Evolutionary conservation across 192 early-diverging fungal species (phyloP).

Genomic region (Linnemannia hyalina): DNA sequence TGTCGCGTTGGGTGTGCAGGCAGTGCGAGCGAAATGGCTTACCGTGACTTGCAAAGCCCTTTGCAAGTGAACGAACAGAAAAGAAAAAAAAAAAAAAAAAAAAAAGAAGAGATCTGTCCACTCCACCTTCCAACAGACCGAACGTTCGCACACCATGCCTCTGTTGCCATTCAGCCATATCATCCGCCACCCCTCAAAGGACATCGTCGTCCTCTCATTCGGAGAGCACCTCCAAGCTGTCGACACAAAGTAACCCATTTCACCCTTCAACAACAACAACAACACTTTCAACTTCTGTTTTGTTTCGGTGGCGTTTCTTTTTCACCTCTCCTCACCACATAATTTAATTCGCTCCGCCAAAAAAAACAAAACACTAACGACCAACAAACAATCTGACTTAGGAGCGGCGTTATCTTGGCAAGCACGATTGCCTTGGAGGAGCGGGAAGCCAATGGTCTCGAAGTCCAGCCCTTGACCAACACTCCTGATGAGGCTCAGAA

Average conservation of each 20-base stretch:
- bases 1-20: not conserved
- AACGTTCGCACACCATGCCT: constrained; percentile 25
- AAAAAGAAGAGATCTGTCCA: constrained; percentile 7
- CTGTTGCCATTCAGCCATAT: constrained; percentile 62
- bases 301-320: not conserved
- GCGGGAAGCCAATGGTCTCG: constrained; percentile 24
- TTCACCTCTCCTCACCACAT: not conserved
- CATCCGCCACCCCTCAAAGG: constrained; percentile 59
- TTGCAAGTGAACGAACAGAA: not conserved
- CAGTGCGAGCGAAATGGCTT: not conserved
- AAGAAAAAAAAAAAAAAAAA: not conserved
- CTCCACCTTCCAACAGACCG: not conserved
- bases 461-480: constrained; percentile 43
- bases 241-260: constrained; percentile 59
- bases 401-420: constrained; percentile 31
- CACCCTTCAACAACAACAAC: not conserved
- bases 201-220: constrained; percentile 62
- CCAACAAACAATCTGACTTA: constrained; percentile 4
- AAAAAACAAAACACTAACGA: constrained; percentile 6
- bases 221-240: constrained; percentile 65
- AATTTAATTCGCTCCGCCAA: not conserved
- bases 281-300: not conserved
- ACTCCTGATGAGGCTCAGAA: constrained; percentile 35
- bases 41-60: not conserved
- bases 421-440: constrained; percentile 32